These are phyloP conservation scores for Puccinia novopanici DNA, from an alignment of 1,284 basidiomycete species.

Conservation along the genomic window DNA sequence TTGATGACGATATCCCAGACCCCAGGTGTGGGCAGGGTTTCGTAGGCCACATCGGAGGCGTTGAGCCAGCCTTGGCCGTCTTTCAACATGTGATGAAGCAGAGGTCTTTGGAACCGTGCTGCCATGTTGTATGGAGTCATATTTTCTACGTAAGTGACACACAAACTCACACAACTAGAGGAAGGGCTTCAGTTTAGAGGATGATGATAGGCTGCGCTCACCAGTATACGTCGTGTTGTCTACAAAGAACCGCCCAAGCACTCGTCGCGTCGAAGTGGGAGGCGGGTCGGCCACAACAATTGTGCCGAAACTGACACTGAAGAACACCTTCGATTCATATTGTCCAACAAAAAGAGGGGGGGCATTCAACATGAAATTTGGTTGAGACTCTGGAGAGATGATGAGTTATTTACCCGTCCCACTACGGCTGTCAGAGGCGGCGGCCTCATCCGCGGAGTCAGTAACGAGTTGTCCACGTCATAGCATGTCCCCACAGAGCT, in stretches of 20 bases:
- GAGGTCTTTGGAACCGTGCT: constrained; percentile 49
- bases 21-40: constrained; percentile 53
- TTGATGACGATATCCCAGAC: constrained; percentile 58
- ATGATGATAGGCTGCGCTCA: constrained; percentile 14
- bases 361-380: neutral
- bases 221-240: constrained; percentile 43
- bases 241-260: constrained; percentile 46
- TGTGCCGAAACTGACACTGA: constrained; percentile 36
- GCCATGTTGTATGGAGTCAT: neutral
- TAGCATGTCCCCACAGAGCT: constrained; percentile 34
- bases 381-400: neutral
- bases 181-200: neutral
- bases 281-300: constrained; percentile 12
- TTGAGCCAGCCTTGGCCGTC: constrained; percentile 49
- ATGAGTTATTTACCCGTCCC: constrained; percentile 27
- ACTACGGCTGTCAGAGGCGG: constrained; percentile 4
- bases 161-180: too few species aligned
- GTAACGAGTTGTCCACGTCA: constrained; percentile 14
- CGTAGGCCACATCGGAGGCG: constrained; percentile 15
- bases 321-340: constrained; percentile 25
- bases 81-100: constrained; percentile 16
- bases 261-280: constrained; percentile 1
- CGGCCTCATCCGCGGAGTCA: constrained; percentile 7
- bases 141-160: too few species aligned
- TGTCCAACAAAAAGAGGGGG: neutral